phyloP scores from a whole-genome alignment of 495 filamentous ascomycete species.

The Gamarada debralockiae region DNA sequence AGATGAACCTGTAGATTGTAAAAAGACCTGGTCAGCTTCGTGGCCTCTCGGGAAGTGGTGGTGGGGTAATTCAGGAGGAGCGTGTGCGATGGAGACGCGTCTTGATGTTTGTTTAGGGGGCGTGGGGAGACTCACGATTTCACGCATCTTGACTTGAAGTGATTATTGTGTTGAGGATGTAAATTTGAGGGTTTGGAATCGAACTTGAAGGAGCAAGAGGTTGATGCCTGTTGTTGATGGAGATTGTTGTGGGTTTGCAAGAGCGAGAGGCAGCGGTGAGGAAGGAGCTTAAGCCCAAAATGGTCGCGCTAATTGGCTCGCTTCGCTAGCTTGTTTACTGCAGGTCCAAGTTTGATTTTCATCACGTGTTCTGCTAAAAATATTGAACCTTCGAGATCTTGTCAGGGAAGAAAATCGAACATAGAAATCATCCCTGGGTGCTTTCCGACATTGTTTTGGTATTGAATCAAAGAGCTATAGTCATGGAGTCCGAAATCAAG shows the following conservation, averaged over 20 bases:
- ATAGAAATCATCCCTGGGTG: too few relatives aligned
- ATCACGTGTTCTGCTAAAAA: too few relatives aligned
- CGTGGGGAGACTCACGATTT: constrained; percentile 68
- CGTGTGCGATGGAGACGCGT: constrained; percentile 20
- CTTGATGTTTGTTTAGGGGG: neutral
- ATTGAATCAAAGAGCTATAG: constrained; percentile 3
- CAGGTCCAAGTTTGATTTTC: too few relatives aligned
- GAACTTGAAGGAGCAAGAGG: constrained; percentile 28
- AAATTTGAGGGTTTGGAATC: constrained; percentile 24
- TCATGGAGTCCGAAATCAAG: constrained; percentile 91
- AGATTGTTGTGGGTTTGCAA: constrained; percentile 11
- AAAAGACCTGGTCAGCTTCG: constrained; percentile 33
- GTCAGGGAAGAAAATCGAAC: neutral
- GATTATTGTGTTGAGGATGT: constrained; percentile 23
- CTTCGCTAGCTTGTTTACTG: neutral
- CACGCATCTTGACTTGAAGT: constrained; percentile 69
- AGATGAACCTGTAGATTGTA: constrained; percentile 74
- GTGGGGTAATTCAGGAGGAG: constrained; percentile 45
- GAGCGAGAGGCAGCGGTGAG: constrained; percentile 12
- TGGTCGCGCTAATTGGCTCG: neutral
- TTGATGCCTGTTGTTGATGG: constrained; percentile 27
- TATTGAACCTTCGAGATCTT: too few relatives aligned
- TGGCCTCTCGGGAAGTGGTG: constrained; percentile 37
- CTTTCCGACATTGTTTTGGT: neutral
- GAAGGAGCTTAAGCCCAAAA: neutral